A percentile compares a stretch with the other conserved stretches of the same genome.
Evolutionary conservation across 1,139 yeast species (phyloP).

Genomic region (Taiozyma sp.): DNA sequence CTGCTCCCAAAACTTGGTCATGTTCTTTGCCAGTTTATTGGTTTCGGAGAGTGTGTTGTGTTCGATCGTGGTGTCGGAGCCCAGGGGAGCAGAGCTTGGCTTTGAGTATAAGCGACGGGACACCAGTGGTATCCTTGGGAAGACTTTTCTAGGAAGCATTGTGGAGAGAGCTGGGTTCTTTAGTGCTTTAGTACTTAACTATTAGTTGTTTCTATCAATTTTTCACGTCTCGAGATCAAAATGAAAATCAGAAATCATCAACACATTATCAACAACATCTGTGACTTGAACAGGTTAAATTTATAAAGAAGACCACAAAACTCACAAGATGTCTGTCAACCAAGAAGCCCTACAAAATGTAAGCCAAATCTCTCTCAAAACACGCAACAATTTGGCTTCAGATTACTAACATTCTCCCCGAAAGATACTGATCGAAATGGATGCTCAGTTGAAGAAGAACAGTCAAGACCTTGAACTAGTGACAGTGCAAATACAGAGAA

Average conservation of each 20-base stretch:
- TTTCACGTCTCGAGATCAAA: neutral
- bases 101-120: neutral
- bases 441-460: slow-evolving; percentile 52
- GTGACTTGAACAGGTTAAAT: neutral
- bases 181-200: neutral
- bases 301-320: neutral
- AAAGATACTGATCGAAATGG: slow-evolving; percentile 44
- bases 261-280: neutral
- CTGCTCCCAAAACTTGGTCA: slow-evolving; percentile 81
- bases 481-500: slow-evolving; percentile 55
- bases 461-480: slow-evolving; percentile 65
- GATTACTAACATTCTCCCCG: neutral
- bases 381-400: neutral
- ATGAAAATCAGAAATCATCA: neutral
- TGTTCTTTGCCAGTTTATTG: slow-evolving; percentile 65
- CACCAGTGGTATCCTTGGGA: slow-evolving; percentile 3
- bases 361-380: neutral
- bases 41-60: slow-evolving; percentile 57
- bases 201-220: neutral
- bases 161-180: too few species aligned
- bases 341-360: slow-evolving; percentile 44
- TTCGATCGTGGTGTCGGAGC: slow-evolving; percentile 41
- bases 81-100: slow-evolving; percentile 19
- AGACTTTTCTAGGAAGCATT: slow-evolving; percentile 1
- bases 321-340: slow-evolving; percentile 35